Base-by-base conservation (phyloP, 805 yeast genomes). In the Tetrapisispora phaffii region DNA sequence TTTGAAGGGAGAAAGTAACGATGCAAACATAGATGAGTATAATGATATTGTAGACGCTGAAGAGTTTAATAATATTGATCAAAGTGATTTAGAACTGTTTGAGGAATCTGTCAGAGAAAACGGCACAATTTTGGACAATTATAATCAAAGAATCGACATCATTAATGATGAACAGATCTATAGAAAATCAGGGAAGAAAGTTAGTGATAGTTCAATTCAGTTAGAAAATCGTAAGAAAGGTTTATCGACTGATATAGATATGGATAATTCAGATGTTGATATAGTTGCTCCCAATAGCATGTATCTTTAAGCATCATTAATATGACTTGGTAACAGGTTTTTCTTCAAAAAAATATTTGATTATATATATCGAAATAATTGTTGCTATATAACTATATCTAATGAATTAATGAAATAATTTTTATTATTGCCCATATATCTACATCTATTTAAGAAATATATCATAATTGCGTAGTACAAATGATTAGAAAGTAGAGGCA, bases 91-190 rank as follows among this genome's bases (percentile, higher is more conserved):
- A n/a, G 58, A 63, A 15, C 55, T 82, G 15, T 82, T 74, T 60
- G 57, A 53, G 6, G 82, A 76, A n/a, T 71, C 80, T 9, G 68
- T 80, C 16, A 53, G 56, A 8, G 89, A 82, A 50, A 82, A 82
- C 57, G 61, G 67, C 12, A 56, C 58, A 2, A 83, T 80, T n/a
- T 63, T 80, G 20, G 52, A 58, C 2, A 79, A 75, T 54, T 81
- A 80, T 55, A 47, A 57, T 10, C 65, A 68, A 33, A 63, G 82
- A 47, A 55, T 79, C 3, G 64, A 60, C 2, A 69, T 70, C 0
- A 55, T 80, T 17, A 66, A 70, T 28, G 56, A 64, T 17, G 85
- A 81, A 55, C 62, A 79, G 21, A 49, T 54, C n/a, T 56, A 59
- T 44, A 65, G 85, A 45, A 50, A 41, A 17, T 33, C 49, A 20